phyloP scores from a whole-genome alignment of 495 filamentous ascomycete species.

The Pyrenopolyporus hunteri region DNA sequence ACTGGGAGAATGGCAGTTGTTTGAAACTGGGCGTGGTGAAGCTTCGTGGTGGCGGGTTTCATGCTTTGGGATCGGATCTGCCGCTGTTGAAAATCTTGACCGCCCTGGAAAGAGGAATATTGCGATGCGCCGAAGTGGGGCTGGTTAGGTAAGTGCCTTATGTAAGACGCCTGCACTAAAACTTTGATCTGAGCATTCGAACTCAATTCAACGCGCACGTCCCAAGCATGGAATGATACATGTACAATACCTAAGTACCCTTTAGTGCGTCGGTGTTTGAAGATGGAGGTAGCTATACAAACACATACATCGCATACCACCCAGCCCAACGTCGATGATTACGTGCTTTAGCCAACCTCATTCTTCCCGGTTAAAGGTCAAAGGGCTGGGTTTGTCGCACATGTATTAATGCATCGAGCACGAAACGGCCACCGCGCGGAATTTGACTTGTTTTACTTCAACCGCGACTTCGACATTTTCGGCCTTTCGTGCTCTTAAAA shows the following conservation, averaged over 20 bases:
- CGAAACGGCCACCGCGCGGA: background rate
- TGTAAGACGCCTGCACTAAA: background rate
- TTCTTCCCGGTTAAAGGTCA: background rate
- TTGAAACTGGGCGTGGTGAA: background rate
- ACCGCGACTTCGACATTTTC: too few relatives aligned
- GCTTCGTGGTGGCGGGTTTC: background rate
- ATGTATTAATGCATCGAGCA: background rate
- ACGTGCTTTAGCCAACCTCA: background rate
- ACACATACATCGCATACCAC: background rate
- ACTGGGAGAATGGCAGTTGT: background rate
- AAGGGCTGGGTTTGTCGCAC: background rate
- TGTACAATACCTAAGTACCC: background rate
- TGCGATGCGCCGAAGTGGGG: slow-evolving; percentile 23
- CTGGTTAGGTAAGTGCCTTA: too few relatives aligned
- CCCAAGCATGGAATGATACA: background rate
- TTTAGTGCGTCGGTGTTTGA: background rate
- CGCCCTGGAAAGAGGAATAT: slow-evolving; percentile 37
- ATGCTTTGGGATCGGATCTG: slow-evolving; percentile 10
- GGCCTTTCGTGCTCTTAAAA: too few relatives aligned
- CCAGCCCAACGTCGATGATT: slow-evolving; percentile 4
- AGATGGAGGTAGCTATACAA: background rate
- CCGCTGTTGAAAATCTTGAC: slow-evolving; percentile 35
- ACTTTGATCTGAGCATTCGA: background rate
- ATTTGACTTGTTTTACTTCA: background rate
- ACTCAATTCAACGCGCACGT: slow-evolving; percentile 18